These are phyloP conservation scores for Colletotrichum salicis DNA, from an alignment of 2,329 filamentous ascomycete genomes.

Conservation along the genomic window DNA sequence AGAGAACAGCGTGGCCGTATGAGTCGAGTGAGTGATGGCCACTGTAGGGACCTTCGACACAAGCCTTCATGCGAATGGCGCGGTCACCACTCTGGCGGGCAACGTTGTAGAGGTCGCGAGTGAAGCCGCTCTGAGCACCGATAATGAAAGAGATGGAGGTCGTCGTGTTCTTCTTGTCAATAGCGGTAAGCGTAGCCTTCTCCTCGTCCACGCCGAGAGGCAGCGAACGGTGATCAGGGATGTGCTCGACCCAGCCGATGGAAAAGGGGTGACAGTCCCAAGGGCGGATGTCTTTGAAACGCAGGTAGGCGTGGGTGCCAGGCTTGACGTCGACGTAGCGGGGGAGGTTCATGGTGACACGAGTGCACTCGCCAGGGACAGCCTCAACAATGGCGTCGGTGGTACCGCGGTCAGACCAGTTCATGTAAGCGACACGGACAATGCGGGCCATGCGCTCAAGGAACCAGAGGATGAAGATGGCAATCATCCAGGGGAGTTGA, in stretches of 20 bases:
- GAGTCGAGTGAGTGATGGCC: slow-evolving; percentile 87
- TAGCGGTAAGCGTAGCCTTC: slow-evolving; percentile 49
- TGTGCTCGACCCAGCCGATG: slow-evolving; percentile 77
- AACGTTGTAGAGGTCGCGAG: slow-evolving; percentile 79
- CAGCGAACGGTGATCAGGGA: slow-evolving; percentile 51
- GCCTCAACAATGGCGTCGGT: slow-evolving; percentile 75
- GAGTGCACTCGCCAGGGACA: slow-evolving; percentile 75
- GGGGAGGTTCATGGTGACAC: slow-evolving; percentile 76
- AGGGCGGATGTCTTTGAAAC: slow-evolving; percentile 71
- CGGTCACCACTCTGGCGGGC: slow-evolving; percentile 65
- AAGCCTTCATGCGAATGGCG: slow-evolving; percentile 73
- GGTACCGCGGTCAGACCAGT: slow-evolving; percentile 67
- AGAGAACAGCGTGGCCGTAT: slow-evolving; percentile 90
- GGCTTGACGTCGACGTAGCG: slow-evolving; percentile 73
- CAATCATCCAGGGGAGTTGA: slow-evolving; percentile 79
- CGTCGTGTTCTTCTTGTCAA: slow-evolving; percentile 54
- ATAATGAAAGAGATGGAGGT: slow-evolving; percentile 83
- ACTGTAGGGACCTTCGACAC: slow-evolving; percentile 90
- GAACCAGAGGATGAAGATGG: slow-evolving; percentile 81
- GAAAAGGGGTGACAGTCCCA: slow-evolving; percentile 86
- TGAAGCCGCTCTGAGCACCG: slow-evolving; percentile 88
- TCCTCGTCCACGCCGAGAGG: slow-evolving; percentile 41
- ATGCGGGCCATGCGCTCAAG: slow-evolving; percentile 75
- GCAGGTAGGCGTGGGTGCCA: slow-evolving; percentile 80
- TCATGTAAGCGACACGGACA: slow-evolving; percentile 71